Evolutionary conservation across 805 yeast species (phyloP), one percentile per base, ranked within the genome.

Genomic region (Wickerhamomyces alni): DNA sequence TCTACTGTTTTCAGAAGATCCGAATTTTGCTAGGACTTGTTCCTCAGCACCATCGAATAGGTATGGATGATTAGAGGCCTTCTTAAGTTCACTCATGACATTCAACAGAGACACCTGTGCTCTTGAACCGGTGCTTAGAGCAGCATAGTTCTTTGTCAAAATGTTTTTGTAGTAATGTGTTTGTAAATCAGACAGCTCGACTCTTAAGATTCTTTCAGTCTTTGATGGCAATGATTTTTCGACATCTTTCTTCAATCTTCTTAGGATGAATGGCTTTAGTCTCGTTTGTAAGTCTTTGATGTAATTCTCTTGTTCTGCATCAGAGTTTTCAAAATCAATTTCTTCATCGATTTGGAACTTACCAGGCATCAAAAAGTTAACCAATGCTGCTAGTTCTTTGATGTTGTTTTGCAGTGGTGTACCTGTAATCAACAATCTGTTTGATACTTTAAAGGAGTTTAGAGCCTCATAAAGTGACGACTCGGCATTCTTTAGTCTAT

Each of bases 11-110:
- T 59, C 58, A 30, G 41, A 19, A 31, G 73, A 74, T 17, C 81
- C 82, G 26, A 80, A 80, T 43, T 80, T 80, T 12, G 80, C 67
- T 43, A 83, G 64, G 26, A 93, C 87, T 42, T 82, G 74, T 22
- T 82, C 84, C 62, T 93, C 99, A 2, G 95, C 98, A 42, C 82
- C 83, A 51, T 89, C 96, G 63, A 93, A 93, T 40, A 93, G 64
- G 53, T 93, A 93, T 1, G 99, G 99, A 58, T 93, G 99, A 55
- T 93, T 93, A 0, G 96, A 86, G 0, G 98, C 98, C 62, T 93
- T 93, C 55, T 91, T 93, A 66, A 93, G 74, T 59, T 93, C 99
- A 54, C 87, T 82, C 95, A 93, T 91, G 38, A 93, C 80, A 55
- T 93, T 93, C 33, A 93, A 69, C 45, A 93, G 67, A 4, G 95